Evolutionary conservation across 345 rosid species (phyloP), one percentile per base, ranked within the genome.

Genomic region (Lumnitzera littorea): DNA sequence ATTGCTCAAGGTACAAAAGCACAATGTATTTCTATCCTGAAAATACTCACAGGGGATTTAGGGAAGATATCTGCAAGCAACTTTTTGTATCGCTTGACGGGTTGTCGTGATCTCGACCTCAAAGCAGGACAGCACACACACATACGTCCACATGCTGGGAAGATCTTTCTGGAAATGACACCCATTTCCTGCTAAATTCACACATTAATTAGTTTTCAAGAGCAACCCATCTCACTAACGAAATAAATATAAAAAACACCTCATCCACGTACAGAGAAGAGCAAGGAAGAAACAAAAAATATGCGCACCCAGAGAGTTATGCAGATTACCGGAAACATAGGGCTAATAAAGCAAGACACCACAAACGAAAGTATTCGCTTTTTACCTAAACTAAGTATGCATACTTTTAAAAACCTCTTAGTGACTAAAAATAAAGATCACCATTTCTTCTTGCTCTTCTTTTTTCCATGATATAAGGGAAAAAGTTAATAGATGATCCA

Each of bases 51-150:
- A 51, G 63, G 72, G 52, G 89, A 79, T 72, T 84, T 94, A 24
- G 96, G 95, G 75, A 90, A 94, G 81, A 94, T 88, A 70, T 94
- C 97, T 1, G 87, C 75, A 43, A 94, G 95, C 71, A 94, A 66
- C 52, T 90, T 94, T 77, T 88, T 94, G 76, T 94, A 94, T 47
- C 97, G 90, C 78, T 94, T 94, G 23, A 94, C 99, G 2, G 99
- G 97, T 73, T 94, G 97, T 25, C 96, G 82, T 70, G 99, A 94
- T 82, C 97, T 86, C 16, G 99, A 83, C 80, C 97, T 84, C 80
- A 90, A 75, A 67, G 99, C 95, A 67, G 99, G 99, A 76, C 97
- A 94, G 67, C 99, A 90, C 5, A 90, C 81, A 64, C 97, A 94
- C 91, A 94, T 86, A 79, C 83, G 88, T 82, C 74, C 99, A 55